A percentile compares a stretch with the other conserved stretches of the same genome.
Conservation (phyloP, 2,329 filamentous ascomycete species). For the Microcera coccophila region DNA sequence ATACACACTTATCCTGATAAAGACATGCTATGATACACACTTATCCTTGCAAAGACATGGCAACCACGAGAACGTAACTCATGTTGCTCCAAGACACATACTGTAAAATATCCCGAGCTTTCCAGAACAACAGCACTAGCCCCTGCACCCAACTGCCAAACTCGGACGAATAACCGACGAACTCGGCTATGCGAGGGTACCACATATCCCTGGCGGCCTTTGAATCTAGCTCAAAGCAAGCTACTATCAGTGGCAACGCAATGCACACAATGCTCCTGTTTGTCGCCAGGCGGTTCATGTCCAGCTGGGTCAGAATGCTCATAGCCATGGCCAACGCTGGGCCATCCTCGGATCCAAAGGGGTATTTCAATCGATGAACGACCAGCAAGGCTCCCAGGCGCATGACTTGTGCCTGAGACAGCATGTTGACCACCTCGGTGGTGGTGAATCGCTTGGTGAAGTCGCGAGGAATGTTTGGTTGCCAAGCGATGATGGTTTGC, state of each 20-base stretch:
- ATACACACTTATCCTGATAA: no score
- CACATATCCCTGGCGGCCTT: constrained; percentile 7
- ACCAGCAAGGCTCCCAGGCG: constrained; percentile 21
- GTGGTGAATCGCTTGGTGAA: constrained; percentile 17
- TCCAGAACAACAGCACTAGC: no score
- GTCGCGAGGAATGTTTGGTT: constrained; percentile 17
- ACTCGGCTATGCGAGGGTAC: constrained; percentile 1
- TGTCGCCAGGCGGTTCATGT: constrained; percentile 17
- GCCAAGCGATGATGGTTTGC: constrained; percentile 15
- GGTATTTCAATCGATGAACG: constrained; percentile 20
- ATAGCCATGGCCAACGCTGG: constrained; percentile 17
- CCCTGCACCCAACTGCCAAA: no score
- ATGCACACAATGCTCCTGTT: constrained; percentile 15
- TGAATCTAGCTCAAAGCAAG: constrained; percentile 22
- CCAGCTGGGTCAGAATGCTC: constrained; percentile 22
- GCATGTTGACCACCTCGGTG: constrained; percentile 26
- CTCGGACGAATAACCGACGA: no score
- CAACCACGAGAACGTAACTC: no score
- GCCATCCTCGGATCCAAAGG: constrained; percentile 17
- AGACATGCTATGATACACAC: no score
- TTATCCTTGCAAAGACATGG: no score
- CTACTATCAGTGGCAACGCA: constrained; percentile 21
- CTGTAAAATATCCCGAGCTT: no score
- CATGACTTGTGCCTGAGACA: constrained; percentile 26
- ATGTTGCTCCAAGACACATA: no score